Conservation (phyloP, 2,329 filamentous ascomycete genomes). For the Exophiala oligosperma region DNA sequence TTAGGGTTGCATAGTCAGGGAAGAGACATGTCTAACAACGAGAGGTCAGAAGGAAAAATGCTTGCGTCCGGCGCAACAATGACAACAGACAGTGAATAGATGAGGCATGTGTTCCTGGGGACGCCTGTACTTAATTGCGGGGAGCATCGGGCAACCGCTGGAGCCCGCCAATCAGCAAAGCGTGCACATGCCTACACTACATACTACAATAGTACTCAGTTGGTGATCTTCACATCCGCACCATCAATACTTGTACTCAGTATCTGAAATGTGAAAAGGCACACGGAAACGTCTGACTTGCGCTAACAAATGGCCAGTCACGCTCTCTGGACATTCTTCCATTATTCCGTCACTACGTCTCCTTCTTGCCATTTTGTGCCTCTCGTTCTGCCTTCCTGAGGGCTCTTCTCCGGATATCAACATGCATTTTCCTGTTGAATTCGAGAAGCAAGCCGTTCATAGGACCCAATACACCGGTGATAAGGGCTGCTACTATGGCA, state of each 20-base stretch:
- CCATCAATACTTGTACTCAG: not conserved
- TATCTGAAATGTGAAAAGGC: not conserved
- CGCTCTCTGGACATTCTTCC: not conserved
- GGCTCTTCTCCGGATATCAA: constrained; percentile 77
- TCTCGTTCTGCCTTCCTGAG: constrained; percentile 71
- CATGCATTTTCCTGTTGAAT: constrained; percentile 71
- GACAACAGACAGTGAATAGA: no score
- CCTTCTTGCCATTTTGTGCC: constrained; percentile 23
- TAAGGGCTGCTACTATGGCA: constrained; percentile 80
- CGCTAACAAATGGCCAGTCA: not conserved
- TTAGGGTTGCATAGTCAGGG: not conserved
- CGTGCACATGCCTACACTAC: not conserved
- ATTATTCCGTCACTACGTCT: constrained; percentile 1
- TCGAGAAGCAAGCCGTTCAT: constrained; percentile 58
- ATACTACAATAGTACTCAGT: no score
- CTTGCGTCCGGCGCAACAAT: not conserved
- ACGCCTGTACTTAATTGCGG: no score
- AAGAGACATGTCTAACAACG: not conserved
- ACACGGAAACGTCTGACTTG: no score
- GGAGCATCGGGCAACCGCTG: not conserved
- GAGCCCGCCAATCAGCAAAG: not conserved
- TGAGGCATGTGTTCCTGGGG: not conserved
- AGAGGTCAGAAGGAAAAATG: not conserved
- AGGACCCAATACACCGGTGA: constrained; percentile 60
- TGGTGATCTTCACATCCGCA: no score